Percentiles rank a stretch among this genome's conserved stretches.
Evolutionary conservation across 352 stramenopile genomes (phyloP).

Genomic region (Pythium aristosporum): DNA sequence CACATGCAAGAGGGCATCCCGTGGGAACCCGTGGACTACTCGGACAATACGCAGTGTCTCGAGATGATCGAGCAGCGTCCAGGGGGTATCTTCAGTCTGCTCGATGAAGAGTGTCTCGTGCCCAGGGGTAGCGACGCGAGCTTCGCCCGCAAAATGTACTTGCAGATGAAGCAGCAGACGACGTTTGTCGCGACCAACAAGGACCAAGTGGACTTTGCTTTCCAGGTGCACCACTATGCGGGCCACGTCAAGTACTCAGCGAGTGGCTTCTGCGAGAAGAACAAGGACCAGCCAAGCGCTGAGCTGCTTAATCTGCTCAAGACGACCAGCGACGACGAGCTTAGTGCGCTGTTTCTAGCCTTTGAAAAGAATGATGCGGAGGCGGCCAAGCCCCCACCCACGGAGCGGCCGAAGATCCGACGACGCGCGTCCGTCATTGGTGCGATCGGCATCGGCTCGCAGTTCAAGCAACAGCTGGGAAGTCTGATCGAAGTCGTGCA

Average conservation of each 20-base stretch:
- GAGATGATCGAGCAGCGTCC: slow-evolving; percentile 85
- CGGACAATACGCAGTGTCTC: slow-evolving; percentile 75
- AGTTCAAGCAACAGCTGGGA: slow-evolving; percentile 94
- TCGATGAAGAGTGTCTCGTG: slow-evolving; percentile 87
- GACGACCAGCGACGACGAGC: slow-evolving; percentile 53
- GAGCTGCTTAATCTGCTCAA: slow-evolving; percentile 70
- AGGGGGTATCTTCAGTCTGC: slow-evolving; percentile 67
- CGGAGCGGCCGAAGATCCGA: slow-evolving; percentile 49
- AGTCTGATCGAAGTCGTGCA: slow-evolving; percentile 93
- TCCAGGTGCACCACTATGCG: slow-evolving; percentile 84
- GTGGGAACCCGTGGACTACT: slow-evolving; percentile 67
- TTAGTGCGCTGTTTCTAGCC: slow-evolving; percentile 66
- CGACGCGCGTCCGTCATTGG: slow-evolving; percentile 71
- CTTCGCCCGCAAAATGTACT: slow-evolving; percentile 76
- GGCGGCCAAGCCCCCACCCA: slow-evolving; percentile 17
- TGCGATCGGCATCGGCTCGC: slow-evolving; percentile 80
- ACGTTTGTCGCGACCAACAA: slow-evolving; percentile 64
- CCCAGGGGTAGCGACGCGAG: slow-evolving; percentile 74
- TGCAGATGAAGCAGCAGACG: slow-evolving; percentile 54
- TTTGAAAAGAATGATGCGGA: slow-evolving; percentile 54
- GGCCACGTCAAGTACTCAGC: slow-evolving; percentile 72
- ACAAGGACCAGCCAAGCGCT: slow-evolving; percentile 84
- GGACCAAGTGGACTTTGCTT: slow-evolving; percentile 67
- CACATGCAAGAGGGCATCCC: slow-evolving; percentile 75
- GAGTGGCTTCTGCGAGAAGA: slow-evolving; percentile 85